phyloP scores from a whole-genome alignment of 148 eudicot genomes.

The Linanthus parryae region DNA sequence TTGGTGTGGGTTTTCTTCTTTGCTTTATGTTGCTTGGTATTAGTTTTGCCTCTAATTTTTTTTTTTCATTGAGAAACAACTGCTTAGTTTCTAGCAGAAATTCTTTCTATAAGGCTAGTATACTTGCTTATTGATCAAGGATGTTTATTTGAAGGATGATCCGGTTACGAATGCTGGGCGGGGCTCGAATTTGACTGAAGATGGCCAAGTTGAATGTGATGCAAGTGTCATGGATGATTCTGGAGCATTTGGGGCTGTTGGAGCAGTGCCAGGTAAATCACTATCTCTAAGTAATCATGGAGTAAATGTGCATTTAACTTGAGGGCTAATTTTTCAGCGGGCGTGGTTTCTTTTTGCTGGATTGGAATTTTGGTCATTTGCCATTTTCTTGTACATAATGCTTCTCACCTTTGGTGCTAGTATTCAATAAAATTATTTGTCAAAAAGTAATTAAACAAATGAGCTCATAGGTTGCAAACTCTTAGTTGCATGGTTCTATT shows the following conservation, averaged over 20 bases:
- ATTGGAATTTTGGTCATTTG: not conserved
- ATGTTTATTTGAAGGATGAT: constrained; percentile 59
- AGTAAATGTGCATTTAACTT: not conserved
- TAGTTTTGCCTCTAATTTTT: not conserved
- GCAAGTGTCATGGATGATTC: constrained; percentile 88
- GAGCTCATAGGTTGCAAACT: not conserved
- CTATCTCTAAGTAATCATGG: constrained; percentile 3
- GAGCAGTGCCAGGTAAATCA: constrained; percentile 88
- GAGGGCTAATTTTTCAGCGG: not conserved
- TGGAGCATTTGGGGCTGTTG: constrained; percentile 91
- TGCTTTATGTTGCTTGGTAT: not conserved
- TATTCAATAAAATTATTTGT: too few relatives aligned
- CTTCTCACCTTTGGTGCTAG: too few relatives aligned
- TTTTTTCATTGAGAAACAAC: not conserved
- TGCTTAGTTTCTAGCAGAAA: not conserved
- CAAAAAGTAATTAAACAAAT: not conserved
- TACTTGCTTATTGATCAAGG: constrained; percentile 6
- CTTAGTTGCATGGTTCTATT: not conserved
- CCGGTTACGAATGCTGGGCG: constrained; percentile 92
- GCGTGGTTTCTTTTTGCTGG: too few relatives aligned
- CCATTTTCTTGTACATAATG: not conserved
- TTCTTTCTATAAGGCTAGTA: not conserved
- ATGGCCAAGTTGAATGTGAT: constrained; percentile 95
- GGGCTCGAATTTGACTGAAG: constrained; percentile 96
- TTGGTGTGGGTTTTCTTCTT: not conserved